These are phyloP conservation scores for Paxillus ammoniavirescens DNA, from an alignment of 768 basidiomycete species.

Conservation along the genomic window DNA sequence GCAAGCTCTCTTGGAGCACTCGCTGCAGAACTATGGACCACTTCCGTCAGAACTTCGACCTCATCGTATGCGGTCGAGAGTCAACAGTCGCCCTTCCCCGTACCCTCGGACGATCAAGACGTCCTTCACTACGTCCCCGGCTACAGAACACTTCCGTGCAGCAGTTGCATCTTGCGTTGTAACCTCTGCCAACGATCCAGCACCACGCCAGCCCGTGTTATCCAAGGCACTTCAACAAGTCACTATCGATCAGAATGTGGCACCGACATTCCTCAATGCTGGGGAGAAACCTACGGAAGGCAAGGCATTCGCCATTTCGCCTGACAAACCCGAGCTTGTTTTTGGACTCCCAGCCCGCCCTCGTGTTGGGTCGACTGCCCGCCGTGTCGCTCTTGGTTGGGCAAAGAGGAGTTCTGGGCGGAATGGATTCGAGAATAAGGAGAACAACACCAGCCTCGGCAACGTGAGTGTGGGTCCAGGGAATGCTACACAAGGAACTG, in stretches of 20 bases:
- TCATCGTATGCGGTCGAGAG: constrained; percentile 62
- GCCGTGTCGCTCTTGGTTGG: constrained; percentile 61
- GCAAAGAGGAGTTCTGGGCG: constrained; percentile 58
- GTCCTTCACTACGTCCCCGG: constrained; percentile 37
- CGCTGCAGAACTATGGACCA: constrained; percentile 66
- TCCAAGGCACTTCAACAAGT: constrained; percentile 42
- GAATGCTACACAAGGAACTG: constrained; percentile 32
- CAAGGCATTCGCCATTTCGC: constrained; percentile 32
- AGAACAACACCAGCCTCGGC: constrained; percentile 36
- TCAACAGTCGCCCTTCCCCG: constrained; percentile 69
- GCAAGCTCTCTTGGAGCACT: constrained; percentile 72
- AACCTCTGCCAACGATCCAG: constrained; percentile 16
- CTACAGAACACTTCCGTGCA: constrained; percentile 36
- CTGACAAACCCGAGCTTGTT: constrained; percentile 29
- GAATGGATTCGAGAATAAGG: constrained; percentile 53
- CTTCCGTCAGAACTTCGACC: constrained; percentile 71
- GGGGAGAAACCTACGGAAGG: constrained; percentile 40
- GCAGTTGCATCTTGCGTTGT: constrained; percentile 19
- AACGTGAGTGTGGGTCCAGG: constrained; percentile 1
- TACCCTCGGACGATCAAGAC: constrained; percentile 59
- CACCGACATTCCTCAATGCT: constrained; percentile 30
- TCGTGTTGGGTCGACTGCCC: constrained; percentile 52
- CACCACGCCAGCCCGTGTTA: constrained; percentile 16
- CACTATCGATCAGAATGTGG: constrained; percentile 41
- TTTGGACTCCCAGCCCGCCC: constrained; percentile 39